Percentiles rank a stretch among this genome's conserved stretches.
Evolutionary conservation across 257 asterid genomes (phyloP).

Genomic region (Oldenlandia corymbosa): DNA sequence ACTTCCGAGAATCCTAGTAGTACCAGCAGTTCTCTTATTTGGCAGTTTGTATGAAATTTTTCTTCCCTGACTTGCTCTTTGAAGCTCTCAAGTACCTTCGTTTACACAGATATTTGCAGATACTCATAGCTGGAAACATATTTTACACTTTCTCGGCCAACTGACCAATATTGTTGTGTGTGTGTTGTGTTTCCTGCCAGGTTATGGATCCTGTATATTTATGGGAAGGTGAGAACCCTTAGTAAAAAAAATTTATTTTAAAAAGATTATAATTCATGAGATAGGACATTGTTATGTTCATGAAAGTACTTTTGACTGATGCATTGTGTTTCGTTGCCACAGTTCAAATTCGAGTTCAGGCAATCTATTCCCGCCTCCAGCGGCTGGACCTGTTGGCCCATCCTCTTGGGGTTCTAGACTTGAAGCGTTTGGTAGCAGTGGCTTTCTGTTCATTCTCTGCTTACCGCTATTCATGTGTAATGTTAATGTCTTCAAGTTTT

Average conservation of each 20-base stretch:
- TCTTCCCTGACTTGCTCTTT: neutral
- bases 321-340: constrained; percentile 14
- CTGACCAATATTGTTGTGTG: constrained; percentile 1
- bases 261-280: too few species aligned
- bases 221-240: constrained; percentile 59
- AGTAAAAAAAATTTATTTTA: too few species aligned
- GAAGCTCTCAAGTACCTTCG: neutral
- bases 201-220: constrained; percentile 74
- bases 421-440: constrained; percentile 10
- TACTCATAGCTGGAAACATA: neutral
- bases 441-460: constrained; percentile 26
- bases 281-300: too few species aligned
- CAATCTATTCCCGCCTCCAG: constrained; percentile 41
- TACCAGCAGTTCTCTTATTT: too few species aligned
- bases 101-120: neutral
- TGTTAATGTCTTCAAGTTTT: constrained; percentile 23
- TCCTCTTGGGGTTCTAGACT: constrained; percentile 30
- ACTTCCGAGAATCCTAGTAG: too few species aligned
- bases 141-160: neutral
- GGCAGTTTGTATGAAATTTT: neutral
- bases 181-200: constrained; percentile 33
- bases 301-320: too few species aligned
- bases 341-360: constrained; percentile 44
- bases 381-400: constrained; percentile 52
- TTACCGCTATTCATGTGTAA: constrained; percentile 24